Evolutionary conservation across 202 grass and related monocot species (phyloP), one percentile per base, ranked within the genome.

Genomic region (Digitaria exilis): DNA sequence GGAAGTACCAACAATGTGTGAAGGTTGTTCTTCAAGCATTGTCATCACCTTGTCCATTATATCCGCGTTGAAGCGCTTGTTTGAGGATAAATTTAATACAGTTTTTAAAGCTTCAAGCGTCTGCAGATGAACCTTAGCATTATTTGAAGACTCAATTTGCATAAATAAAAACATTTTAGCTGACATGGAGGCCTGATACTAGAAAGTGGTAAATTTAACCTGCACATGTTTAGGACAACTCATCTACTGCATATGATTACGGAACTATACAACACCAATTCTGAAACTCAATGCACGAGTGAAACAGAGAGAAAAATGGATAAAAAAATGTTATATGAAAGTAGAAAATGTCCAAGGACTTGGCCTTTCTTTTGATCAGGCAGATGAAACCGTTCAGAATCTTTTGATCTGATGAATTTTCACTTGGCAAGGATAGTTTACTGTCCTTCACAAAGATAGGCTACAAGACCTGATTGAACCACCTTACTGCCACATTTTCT

Each of bases 71-170:
- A 93, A 87, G 13, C 69, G 76, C 71, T 98, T 95, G 79, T 92
- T 87, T 15, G 63, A 77, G 10, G 96, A 98, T 62, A 98, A 71
- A 73, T 89, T 85, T 31, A 95, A 73, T 85, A 93, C 93, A 81
- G 76, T 98, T 85, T 90, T 95, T 49, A 82, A 52, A 77, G 93
- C 96, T 91, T 95, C 93, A 60, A 95, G 85, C 72, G 96, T 87
- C 96, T 95, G 81, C 80, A 92, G 58, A 87, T 26, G 32, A 64
- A 73, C 75, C 21, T 30, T 63, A 30, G 16, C 14, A 32, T 86
- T 78, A 86, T 54, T 67, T 51, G 6, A 82, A 65, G 50, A 86
- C 62, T 78, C 62, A 69, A 62, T n/a, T n/a, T 76, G 41, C 34
- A 62, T 7, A 64, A 52, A 71, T 30, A 6, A 54, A 88, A 43